Conservation (phyloP, 2,329 filamentous ascomycete genomes). For the Dendryphion nanum region DNA sequence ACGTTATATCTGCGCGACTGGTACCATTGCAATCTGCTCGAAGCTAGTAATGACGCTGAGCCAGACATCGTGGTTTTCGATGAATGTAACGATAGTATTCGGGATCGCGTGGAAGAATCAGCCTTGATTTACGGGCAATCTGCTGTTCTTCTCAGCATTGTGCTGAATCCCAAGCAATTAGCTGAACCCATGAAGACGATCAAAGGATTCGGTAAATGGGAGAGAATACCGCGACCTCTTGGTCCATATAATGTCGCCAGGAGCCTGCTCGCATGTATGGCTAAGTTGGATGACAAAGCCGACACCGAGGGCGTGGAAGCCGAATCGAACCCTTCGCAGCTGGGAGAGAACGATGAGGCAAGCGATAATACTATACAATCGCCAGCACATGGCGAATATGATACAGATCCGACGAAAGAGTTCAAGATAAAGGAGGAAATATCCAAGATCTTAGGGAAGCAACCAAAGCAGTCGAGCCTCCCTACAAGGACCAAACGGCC, state of each 20-base stretch:
- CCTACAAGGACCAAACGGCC: neutral
- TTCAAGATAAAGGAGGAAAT: too few species aligned
- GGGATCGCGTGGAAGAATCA: conserved; percentile 4
- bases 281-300: neutral
- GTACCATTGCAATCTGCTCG: conserved; percentile 8
- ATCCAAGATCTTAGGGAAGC: neutral
- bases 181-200: conserved; percentile 4
- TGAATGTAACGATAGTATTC: conserved; percentile 9
- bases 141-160: conserved; percentile 12
- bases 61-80: conserved; percentile 13
- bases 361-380: neutral
- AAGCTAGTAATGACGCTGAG: conserved; percentile 1
- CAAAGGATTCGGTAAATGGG: conserved; percentile 9
- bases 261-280: neutral
- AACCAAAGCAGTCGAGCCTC: neutral
- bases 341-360: neutral
- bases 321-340: too few species aligned
- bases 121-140: conserved; percentile 7
- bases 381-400: too few species aligned
- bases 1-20: conserved; percentile 6
- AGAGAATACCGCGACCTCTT: conserved; percentile 5
- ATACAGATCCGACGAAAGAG: too few species aligned
- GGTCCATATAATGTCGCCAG: neutral
- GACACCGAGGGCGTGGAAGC: neutral
- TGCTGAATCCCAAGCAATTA: conserved; percentile 1